Evolutionary conservation across 2,329 filamentous ascomycete genomes (phyloP).

Genomic region (Colletotrichum neosansevieriae): DNA sequence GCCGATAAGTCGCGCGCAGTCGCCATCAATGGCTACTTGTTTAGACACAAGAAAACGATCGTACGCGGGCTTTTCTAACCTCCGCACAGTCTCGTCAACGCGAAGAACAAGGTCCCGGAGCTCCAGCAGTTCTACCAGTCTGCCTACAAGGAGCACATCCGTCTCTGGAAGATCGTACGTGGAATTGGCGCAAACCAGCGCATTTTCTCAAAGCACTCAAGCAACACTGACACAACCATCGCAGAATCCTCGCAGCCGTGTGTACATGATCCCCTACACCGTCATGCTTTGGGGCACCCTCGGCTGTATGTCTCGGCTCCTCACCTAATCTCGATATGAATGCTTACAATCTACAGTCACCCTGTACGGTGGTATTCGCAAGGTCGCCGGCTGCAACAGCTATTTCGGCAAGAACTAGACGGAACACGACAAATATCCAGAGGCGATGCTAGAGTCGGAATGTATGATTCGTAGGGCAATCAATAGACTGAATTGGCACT

Average conservation of each 20-base stretch:
- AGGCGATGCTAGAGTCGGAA: conserved; percentile 4
- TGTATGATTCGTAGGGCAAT: conserved; percentile 36
- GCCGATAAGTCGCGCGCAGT: not conserved
- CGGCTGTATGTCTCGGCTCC: conserved; percentile 63
- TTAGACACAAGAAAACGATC: conserved; percentile 8
- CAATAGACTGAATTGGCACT: conserved; percentile 32
- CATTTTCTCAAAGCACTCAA: not conserved
- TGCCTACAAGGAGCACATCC: conserved; percentile 75
- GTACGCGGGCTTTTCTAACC: conserved; percentile 47
- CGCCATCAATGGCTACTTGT: conserved; percentile 43
- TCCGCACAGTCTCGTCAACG: conserved; percentile 69
- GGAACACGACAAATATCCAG: conserved; percentile 2
- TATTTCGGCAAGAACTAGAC: conserved; percentile 73
- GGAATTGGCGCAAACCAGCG: not conserved
- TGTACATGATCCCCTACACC: conserved; percentile 77
- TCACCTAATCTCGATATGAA: conserved; percentile 10
- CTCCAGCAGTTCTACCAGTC: conserved; percentile 82
- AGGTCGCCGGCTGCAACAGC: conserved; percentile 82
- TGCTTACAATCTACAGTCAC: conserved; percentile 54
- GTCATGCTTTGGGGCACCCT: conserved; percentile 72
- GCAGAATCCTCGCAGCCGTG: conserved; percentile 74
- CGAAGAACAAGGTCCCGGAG: conserved; percentile 80
- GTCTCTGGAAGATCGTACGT: conserved; percentile 84
- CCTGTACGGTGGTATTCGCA: conserved; percentile 80
- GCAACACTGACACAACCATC: conserved; percentile 25